Evolutionary conservation across 2,329 filamentous ascomycete genomes (phyloP).

Genomic region (Neoascochyta sp.): DNA sequence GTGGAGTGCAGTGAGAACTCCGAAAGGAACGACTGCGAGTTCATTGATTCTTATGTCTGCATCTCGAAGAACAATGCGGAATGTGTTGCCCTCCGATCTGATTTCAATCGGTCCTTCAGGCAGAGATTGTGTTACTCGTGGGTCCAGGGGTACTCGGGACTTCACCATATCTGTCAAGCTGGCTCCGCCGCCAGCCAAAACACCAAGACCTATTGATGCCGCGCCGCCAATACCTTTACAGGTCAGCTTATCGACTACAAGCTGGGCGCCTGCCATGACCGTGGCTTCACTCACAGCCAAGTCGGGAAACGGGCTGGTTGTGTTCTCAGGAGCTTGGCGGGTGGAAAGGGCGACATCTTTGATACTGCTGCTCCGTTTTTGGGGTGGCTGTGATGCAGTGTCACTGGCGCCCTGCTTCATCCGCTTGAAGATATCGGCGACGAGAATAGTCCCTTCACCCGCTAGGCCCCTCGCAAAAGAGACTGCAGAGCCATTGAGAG

Average conservation of each 20-base stretch:
- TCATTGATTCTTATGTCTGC: conserved; percentile 21
- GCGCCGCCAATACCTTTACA: conserved; percentile 28
- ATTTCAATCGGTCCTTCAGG: conserved; percentile 23
- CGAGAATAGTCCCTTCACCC: conserved; percentile 23
- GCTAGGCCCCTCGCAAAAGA: conserved; percentile 24
- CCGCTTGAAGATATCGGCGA: conserved; percentile 17
- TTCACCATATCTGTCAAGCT: conserved; percentile 4
- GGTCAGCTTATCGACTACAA: conserved; percentile 15
- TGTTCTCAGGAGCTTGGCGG: conserved; percentile 8
- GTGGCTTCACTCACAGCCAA: conserved; percentile 20
- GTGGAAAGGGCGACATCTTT: conserved; percentile 10
- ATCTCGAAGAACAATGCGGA: conserved; percentile 17
- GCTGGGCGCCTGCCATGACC: conserved; percentile 16
- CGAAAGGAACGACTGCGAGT: conserved; percentile 13
- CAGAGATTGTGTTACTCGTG: conserved; percentile 11
- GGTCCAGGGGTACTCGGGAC: conserved; percentile 12
- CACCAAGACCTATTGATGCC: conserved; percentile 16
- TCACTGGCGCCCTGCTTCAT: conserved; percentile 10
- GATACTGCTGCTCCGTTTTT: conserved; percentile 2
- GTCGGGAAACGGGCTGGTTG: conserved; percentile 1
- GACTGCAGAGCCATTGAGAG: conserved; percentile 22
- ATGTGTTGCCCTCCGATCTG: conserved; percentile 23
- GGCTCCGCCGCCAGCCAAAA: conserved; percentile 12
- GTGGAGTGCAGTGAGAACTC: conserved; percentile 20
- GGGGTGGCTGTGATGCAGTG: background rate